Evolutionary conservation across 805 yeast genomes (phyloP).

Genomic region (Lachancea mirantina): DNA sequence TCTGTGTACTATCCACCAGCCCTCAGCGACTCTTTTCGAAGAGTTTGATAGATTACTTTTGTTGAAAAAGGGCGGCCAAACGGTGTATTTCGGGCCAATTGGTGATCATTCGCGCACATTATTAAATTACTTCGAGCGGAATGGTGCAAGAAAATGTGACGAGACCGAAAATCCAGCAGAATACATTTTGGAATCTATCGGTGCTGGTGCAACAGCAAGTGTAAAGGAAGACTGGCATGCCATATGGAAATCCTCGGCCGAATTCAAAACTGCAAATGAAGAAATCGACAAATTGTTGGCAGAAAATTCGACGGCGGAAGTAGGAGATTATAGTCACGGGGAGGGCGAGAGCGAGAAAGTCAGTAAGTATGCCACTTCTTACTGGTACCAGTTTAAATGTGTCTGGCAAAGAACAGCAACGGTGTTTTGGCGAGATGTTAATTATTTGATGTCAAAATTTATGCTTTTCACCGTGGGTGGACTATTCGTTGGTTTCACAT

Average conservation of each 20-base stretch:
- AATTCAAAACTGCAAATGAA: slow-evolving; percentile 25
- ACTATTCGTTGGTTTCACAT: slow-evolving; percentile 65
- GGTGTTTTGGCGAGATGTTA: slow-evolving; percentile 53
- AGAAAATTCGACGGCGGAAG: background rate
- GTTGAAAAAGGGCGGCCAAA: slow-evolving; percentile 44
- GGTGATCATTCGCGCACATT: slow-evolving; percentile 40
- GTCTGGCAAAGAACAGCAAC: slow-evolving; percentile 36
- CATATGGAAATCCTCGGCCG: slow-evolving; percentile 46
- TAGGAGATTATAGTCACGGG: no score
- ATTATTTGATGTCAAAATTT: slow-evolving; percentile 53
- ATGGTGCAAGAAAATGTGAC: slow-evolving; percentile 59
- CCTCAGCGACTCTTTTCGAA: slow-evolving; percentile 43
- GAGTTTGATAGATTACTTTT: slow-evolving; percentile 42
- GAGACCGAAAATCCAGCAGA: slow-evolving; percentile 37
- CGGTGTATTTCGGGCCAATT: slow-evolving; percentile 33
- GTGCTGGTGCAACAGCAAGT: slow-evolving; percentile 40
- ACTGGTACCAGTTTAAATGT: slow-evolving; percentile 36
- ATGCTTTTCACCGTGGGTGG: slow-evolving; percentile 44
- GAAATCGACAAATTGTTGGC: slow-evolving; percentile 23
- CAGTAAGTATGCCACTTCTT: slow-evolving; percentile 32
- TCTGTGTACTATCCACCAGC: slow-evolving; percentile 52
- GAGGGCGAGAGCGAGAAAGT: background rate
- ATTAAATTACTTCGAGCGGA: slow-evolving; percentile 52
- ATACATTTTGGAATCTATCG: slow-evolving; percentile 40
- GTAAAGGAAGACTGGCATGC: slow-evolving; percentile 51